phyloP scores from a whole-genome alignment of 2,329 filamentous ascomycete genomes.

The Paraconiothyrium sp. region DNA sequence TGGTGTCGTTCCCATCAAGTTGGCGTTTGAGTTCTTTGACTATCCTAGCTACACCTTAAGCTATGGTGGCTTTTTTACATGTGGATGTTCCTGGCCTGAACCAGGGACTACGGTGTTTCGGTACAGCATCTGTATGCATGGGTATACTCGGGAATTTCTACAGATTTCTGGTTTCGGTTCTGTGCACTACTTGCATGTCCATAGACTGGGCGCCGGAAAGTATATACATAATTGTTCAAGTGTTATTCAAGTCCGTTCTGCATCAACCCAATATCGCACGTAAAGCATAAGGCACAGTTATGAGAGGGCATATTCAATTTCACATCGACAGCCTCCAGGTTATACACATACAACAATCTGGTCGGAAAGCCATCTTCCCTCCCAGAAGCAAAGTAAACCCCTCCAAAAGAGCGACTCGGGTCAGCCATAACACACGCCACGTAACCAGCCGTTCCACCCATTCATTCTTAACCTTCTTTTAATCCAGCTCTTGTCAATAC shows the following conservation, averaged over 20 bases:
- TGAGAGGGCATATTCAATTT: conserved; percentile 35
- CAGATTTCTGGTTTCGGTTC: neutral
- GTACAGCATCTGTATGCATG: neutral
- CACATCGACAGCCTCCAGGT: conserved; percentile 35
- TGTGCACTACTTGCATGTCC: too few species aligned
- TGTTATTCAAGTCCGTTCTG: too few species aligned
- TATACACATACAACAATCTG: conserved; percentile 23
- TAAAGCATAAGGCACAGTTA: neutral
- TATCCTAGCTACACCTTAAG: neutral
- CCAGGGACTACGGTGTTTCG: neutral
- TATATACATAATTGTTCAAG: too few species aligned
- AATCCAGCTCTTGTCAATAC: conserved; percentile 22
- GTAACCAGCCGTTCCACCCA: conserved; percentile 18
- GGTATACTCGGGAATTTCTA: neutral
- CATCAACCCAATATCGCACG: too few species aligned
- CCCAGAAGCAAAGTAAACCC: conserved; percentile 15
- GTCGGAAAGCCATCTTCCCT: conserved; percentile 19
- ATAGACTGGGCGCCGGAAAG: too few species aligned
- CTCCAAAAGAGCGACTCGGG: conserved; percentile 26
- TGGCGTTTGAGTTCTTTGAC: neutral
- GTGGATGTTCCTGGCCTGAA: neutral
- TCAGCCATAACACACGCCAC: conserved; percentile 7
- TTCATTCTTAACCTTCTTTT: conserved; percentile 22
- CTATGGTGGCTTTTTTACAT: neutral
- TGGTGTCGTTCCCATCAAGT: neutral